Conservation (phyloP, 2,329 filamentous ascomycete genomes). For the Paraconiothyrium sp. region DNA sequence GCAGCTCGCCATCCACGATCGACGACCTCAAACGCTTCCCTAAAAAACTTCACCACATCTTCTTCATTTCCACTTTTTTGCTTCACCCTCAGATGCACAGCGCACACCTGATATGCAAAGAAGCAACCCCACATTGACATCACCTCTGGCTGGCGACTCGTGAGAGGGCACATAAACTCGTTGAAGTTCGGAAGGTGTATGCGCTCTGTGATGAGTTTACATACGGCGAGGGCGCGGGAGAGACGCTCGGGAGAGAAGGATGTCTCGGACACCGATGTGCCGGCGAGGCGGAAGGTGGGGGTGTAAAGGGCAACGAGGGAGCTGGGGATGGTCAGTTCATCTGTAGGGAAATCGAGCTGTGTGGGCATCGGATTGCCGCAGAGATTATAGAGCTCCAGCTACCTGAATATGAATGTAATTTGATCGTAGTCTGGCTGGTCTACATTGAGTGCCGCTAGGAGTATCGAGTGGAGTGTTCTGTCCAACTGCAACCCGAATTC, state of each 20-base stretch:
- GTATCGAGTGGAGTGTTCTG: slow-evolving; percentile 27
- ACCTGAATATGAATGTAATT: slow-evolving; percentile 37
- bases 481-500: slow-evolving; percentile 31
- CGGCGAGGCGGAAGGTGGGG: slow-evolving; percentile 10
- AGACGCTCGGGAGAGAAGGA: slow-evolving; percentile 6
- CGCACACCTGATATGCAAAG: slow-evolving; percentile 32
- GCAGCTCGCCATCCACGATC: slow-evolving; percentile 27
- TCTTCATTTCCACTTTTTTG: not conserved
- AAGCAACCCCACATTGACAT: slow-evolving; percentile 35
- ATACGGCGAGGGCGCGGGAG: slow-evolving; percentile 15
- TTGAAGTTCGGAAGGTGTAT: slow-evolving; percentile 19
- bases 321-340: not conserved
- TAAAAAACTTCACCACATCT: slow-evolving; percentile 16
- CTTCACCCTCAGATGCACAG: slow-evolving; percentile 17
- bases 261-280: not conserved
- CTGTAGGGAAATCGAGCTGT: not conserved
- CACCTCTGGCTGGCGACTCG: slow-evolving; percentile 24
- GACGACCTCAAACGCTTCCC: slow-evolving; percentile 19
- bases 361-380: not conserved
- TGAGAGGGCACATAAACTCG: slow-evolving; percentile 26
- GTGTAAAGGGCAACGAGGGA: slow-evolving; percentile 21
- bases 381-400: slow-evolving; percentile 13
- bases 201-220: slow-evolving; percentile 20
- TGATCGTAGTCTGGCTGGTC: slow-evolving; percentile 24
- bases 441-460: slow-evolving; percentile 27